Conservation (phyloP, 2,329 filamentous ascomycete genomes). For the Colletotrichum paranaense region DNA sequence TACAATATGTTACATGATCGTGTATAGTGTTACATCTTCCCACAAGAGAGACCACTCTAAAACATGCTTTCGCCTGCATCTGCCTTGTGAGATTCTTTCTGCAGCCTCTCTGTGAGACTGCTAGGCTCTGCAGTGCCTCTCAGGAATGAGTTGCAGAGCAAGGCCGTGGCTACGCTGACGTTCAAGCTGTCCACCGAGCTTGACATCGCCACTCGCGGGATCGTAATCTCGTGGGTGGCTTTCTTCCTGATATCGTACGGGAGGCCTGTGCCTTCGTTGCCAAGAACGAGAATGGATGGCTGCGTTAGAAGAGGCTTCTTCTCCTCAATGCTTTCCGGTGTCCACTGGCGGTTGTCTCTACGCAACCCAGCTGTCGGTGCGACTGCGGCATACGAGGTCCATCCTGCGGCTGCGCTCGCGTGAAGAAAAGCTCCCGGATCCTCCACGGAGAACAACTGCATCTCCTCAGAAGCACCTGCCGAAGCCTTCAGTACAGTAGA, state of each 20-base stretch:
- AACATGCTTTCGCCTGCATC: constrained; percentile 29
- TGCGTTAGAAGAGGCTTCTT: constrained; percentile 64
- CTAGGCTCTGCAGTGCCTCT: constrained; percentile 45
- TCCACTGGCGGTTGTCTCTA: constrained; percentile 53
- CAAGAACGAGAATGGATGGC: constrained; percentile 84
- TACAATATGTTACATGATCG: constrained; percentile 13
- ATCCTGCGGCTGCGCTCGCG: constrained; percentile 76
- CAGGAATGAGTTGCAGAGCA: constrained; percentile 79
- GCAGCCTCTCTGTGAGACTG: constrained; percentile 47
- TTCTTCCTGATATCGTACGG: constrained; percentile 71
- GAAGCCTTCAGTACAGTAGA: constrained; percentile 88
- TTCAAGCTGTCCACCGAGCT: constrained; percentile 88
- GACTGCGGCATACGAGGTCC: constrained; percentile 85
- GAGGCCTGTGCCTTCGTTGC: constrained; percentile 83
- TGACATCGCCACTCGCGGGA: constrained; percentile 66
- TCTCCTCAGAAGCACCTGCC: constrained; percentile 84
- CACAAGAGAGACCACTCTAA: neutral
- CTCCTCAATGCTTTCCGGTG: constrained; percentile 60
- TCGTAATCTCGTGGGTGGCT: constrained; percentile 74
- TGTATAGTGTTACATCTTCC: constrained; percentile 10
- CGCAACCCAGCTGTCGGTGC: constrained; percentile 51
- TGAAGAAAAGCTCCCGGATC: constrained; percentile 77
- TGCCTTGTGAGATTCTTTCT: constrained; percentile 47
- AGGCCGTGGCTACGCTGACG: constrained; percentile 86
- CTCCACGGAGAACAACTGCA: constrained; percentile 78